Base-by-base conservation (phyloP, 805 yeast species). In the Yarrowia bubula region DNA sequence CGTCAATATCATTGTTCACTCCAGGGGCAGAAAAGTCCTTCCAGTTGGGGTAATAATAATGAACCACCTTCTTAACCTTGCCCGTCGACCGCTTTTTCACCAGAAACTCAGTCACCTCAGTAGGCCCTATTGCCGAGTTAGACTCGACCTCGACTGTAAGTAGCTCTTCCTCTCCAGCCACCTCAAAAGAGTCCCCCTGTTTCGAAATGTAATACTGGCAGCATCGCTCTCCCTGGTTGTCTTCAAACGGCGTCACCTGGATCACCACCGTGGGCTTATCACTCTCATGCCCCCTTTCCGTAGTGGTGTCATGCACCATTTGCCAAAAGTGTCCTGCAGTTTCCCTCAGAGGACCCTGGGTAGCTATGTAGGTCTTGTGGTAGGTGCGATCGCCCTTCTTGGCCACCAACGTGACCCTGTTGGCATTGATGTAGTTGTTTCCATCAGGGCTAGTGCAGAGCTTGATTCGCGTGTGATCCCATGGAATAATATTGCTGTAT, bases 241-340 rank as follows among this genome's bases (percentile, higher is more conserved):
- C 98, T 67, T 76, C 78, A 69, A 90, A 75, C 0, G 95, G 90
- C 0, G 96, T 88, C 42, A 89, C 82, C 93, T 88, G 89, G 14
- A 88, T 84, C 10, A 89, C 77, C 0, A 84, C 83, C 3, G 85
- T 81, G 8, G 78, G 74, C 51, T 88, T 89, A 31, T 86, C 86
- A 2, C 96, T 89, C 69, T 91, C 84, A 66, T 87, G 86, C 5
- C 48, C 66, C 39, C 28, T 11, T 7, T 55, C 61, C 9, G 61
- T 55, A 11, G 46, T 55, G 15, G 61, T 41, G 13, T 47, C 51
- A 46, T 84, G 77, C 14, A 89, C 81, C 77, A 92, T 85, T 65
- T 87, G 88, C 88, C 96, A 92, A 71, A 93, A 92, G 74, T 93
- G 97, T 18, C 85, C 86, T 31, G 87, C 81, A 0, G 98, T 93